Conservation (phyloP, 805 yeast genomes). For the Nakazawaea laoshanensis region DNA sequence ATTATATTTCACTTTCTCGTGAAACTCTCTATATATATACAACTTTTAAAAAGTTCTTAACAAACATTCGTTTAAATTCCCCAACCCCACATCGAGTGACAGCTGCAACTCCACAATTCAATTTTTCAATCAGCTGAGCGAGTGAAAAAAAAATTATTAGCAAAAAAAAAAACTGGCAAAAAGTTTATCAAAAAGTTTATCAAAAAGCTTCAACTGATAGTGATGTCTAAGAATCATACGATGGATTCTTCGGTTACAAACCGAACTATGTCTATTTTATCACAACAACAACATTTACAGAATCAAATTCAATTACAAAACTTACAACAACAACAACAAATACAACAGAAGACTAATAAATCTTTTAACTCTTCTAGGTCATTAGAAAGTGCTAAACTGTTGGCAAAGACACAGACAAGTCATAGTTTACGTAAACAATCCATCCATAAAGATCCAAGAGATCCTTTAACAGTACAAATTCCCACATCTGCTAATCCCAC, state of each 20-base stretch:
- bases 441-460: slow-evolving; percentile 30
- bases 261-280: slow-evolving; percentile 15
- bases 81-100: no score
- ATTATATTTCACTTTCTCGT: no score
- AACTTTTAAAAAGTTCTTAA: no score
- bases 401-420: slow-evolving; percentile 5
- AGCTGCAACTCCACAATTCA: no score
- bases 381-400: slow-evolving; percentile 16
- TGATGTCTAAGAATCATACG: slow-evolving; percentile 10
- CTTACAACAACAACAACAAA: slow-evolving; percentile 28
- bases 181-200: no score
- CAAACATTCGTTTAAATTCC: no score
- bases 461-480: slow-evolving; percentile 38
- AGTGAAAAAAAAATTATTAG: no score
- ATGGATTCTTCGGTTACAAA: slow-evolving; percentile 11
- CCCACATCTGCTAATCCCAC: slow-evolving; percentile 73
- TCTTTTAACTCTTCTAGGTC: slow-evolving; percentile 29
- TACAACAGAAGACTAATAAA: slow-evolving; percentile 29
- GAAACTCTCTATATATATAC: no score
- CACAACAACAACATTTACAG: slow-evolving; percentile 36
- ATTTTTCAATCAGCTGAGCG: no score
- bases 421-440: slow-evolving; percentile 7
- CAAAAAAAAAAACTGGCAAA: no score
- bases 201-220: no score
- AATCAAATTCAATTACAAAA: slow-evolving; percentile 38